Conservation (phyloP, 1,284 basidiomycete genomes). For the Cryptococcus amylolentus region DNA sequence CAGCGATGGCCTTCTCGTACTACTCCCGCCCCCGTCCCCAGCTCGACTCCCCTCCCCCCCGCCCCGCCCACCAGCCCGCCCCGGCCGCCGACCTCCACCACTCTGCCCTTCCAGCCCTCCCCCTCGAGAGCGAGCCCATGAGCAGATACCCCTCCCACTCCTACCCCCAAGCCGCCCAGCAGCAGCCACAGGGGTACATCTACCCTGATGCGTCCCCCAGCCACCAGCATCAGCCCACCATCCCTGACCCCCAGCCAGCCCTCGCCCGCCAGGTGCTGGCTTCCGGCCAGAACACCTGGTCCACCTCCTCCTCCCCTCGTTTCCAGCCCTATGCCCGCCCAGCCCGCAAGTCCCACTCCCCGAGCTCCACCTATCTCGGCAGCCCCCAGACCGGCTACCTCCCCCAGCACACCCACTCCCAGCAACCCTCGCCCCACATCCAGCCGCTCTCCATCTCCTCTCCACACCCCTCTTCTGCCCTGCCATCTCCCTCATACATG, state of each 20-base stretch:
- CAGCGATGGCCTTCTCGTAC: neutral
- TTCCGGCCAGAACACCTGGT: neutral
- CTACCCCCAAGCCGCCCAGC: neutral
- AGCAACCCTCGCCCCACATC: neutral
- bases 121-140: neutral
- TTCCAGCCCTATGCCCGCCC: conserved; percentile 8
- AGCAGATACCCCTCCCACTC: neutral
- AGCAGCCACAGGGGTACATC: neutral
- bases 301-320: conserved; percentile 3
- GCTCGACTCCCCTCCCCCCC: neutral
- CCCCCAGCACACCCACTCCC: neutral
- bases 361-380: neutral
- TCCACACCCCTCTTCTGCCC: neutral
- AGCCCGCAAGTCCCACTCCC: neutral
- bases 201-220: neutral
- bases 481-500: neutral
- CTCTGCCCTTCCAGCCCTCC: neutral
- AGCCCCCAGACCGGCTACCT: neutral
- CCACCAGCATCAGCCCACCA: neutral
- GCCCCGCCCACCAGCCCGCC: neutral
- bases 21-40: neutral
- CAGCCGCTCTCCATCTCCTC: neutral
- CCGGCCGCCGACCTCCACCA: neutral
- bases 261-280: neutral
- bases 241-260: neutral